Percentiles rank a stretch among this genome's conserved stretches.
phyloP scores from a whole-genome alignment of 306 rosid genomes.

The Prunus salicina region DNA sequence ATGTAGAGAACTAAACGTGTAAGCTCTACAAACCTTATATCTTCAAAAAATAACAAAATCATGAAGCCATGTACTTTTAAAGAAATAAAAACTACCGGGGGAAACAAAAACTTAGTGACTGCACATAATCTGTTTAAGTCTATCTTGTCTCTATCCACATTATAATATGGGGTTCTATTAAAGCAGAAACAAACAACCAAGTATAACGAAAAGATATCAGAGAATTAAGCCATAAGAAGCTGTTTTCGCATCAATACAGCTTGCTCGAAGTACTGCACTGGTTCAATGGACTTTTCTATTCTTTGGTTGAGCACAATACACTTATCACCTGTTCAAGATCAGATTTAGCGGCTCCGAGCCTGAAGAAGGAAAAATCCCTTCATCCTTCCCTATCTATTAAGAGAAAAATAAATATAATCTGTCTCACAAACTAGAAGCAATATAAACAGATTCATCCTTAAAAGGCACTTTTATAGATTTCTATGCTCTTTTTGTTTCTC shows the following conservation, averaged over 20 bases:
- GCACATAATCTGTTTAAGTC: constrained; percentile 8
- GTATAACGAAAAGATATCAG: background rate
- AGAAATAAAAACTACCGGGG: constrained; percentile 8
- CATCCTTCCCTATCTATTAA: background rate
- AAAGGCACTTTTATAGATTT: background rate
- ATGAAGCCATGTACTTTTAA: constrained; percentile 5
- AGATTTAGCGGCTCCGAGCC: constrained; percentile 5
- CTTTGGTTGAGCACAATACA: background rate
- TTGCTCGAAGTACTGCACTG: background rate
- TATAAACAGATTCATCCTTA: background rate
- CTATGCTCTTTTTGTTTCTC: background rate
- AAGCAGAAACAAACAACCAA: background rate
- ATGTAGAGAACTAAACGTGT: constrained; percentile 2
- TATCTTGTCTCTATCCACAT: background rate
- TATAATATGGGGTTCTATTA: constrained; percentile 9
- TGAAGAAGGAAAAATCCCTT: constrained; percentile 5
- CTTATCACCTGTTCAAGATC: constrained; percentile 9
- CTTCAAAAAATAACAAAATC: constrained; percentile 1
- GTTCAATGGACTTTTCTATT: background rate
- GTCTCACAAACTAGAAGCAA: background rate
- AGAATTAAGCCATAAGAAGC: background rate
- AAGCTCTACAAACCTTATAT: background rate
- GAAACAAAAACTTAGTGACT: constrained; percentile 18
- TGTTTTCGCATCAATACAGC: background rate
- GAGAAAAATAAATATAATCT: background rate